Percentiles rank a stretch among this genome's conserved stretches.
Evolutionary conservation across 2,329 filamentous ascomycete genomes (phyloP).

Genomic region (Colletotrichum orbiculare): DNA sequence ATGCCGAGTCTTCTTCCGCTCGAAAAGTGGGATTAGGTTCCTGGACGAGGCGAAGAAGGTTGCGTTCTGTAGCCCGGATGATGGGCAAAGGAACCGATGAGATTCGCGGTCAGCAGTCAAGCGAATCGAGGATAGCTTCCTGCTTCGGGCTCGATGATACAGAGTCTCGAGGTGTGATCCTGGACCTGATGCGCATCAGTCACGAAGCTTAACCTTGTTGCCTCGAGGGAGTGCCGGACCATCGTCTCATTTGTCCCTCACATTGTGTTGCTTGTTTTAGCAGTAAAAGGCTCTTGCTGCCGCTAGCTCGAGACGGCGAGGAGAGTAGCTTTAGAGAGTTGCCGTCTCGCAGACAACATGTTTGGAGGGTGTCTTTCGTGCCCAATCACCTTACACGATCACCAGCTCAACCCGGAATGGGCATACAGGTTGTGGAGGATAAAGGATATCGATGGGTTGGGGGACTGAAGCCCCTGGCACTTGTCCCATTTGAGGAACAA

Average conservation of each 20-base stretch:
- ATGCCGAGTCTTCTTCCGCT: no score
- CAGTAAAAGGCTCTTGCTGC: no score
- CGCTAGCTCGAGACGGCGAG: no score
- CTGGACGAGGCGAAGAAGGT: no score
- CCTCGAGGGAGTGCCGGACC: background rate
- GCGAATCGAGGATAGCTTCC: conserved; percentile 22
- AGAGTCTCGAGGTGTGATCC: conserved; percentile 8
- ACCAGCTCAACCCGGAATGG: conserved; percentile 2
- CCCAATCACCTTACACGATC: conserved; percentile 3
- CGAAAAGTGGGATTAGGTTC: no score
- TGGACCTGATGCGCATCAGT: conserved; percentile 18
- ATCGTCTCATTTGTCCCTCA: background rate
- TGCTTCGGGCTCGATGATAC: conserved; percentile 13
- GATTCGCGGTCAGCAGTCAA: conserved; percentile 1
- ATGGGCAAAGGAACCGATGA: conserved; percentile 8
- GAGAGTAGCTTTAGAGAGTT: no score
- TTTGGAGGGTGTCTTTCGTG: conserved; percentile 2
- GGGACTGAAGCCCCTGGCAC: background rate
- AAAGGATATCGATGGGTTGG: conserved; percentile 26
- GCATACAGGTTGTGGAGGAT: background rate
- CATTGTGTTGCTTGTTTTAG: no score
- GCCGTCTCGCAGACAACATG: no score
- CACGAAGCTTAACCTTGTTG: conserved; percentile 21
- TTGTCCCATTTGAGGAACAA: background rate
- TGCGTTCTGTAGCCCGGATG: no score